These are phyloP conservation scores for Peronospora destructor DNA, from an alignment of 352 stramenopile genomes.

Conservation along the genomic window DNA sequence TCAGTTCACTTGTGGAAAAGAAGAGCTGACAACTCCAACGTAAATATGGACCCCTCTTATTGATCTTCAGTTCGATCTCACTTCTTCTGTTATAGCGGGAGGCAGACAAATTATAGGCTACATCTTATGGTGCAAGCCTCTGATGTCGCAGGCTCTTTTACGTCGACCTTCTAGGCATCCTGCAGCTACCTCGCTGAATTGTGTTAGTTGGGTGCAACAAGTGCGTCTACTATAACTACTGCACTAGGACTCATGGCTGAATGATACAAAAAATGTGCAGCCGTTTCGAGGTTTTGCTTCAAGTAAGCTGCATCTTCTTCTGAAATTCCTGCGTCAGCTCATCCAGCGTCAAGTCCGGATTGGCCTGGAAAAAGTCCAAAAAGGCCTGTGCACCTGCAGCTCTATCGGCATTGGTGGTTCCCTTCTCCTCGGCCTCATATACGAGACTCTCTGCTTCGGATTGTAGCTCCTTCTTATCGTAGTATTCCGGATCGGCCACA, in stretches of 20 bases:
- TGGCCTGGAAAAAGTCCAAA: slow-evolving; percentile 62
- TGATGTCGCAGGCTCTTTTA: slow-evolving; percentile 10
- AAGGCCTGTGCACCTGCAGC: slow-evolving; percentile 54
- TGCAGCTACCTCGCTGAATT: slow-evolving; percentile 16
- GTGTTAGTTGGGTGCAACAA: slow-evolving; percentile 17
- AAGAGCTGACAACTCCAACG: background rate
- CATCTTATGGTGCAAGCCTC: slow-evolving; percentile 6
- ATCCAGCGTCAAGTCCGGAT: slow-evolving; percentile 59
- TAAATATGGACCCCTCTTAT: slow-evolving; percentile 10
- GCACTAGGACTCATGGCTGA: slow-evolving; percentile 21
- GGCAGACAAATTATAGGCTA: slow-evolving; percentile 17
- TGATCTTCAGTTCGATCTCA: slow-evolving; percentile 29
- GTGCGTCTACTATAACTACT: slow-evolving; percentile 31
- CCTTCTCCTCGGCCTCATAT: slow-evolving; percentile 41
- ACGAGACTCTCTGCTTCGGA: slow-evolving; percentile 57
- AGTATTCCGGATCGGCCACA: slow-evolving; percentile 69
- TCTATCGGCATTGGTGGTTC: slow-evolving; percentile 20
- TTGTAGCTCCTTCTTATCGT: slow-evolving; percentile 75
- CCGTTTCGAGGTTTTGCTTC: slow-evolving; percentile 11
- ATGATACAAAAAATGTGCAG: slow-evolving; percentile 32
- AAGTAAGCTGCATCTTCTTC: slow-evolving; percentile 58
- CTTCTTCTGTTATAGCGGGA: slow-evolving; percentile 5
- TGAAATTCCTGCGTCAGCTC: slow-evolving; percentile 71
- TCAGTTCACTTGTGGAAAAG: slow-evolving; percentile 2
- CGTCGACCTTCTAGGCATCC: slow-evolving; percentile 15